Base-by-base conservation (phyloP, 129 eudicot genomes). In the Apium graveolens region DNA sequence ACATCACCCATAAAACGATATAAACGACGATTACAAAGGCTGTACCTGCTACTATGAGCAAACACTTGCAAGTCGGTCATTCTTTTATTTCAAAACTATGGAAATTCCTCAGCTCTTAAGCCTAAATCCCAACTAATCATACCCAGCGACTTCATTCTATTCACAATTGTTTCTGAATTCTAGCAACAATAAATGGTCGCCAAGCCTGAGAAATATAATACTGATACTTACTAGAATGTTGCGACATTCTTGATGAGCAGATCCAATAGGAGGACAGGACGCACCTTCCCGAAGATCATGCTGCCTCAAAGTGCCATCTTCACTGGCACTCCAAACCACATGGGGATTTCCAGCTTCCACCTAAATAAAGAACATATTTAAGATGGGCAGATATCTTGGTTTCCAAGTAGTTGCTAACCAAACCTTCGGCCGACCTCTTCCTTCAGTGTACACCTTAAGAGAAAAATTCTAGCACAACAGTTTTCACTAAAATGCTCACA, bases 321-420 rank as follows among this genome's bases (percentile, higher is more conserved):
- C 98, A 75, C 98, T 91, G 53, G 98, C 98, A 90, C 98, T 95
- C 98, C 98, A 95, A 27, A 95, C 93, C 82, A 95, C 82, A 87
- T 87, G 87, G 18, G 98, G 98, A 77, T 95, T 95, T 72, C 98
- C 98, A 73, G 86, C 86, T 86, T 95, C 98, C 81, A 95, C 98
- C 98, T 94, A 79, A 76, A 82, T 84, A 35, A 31, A 35, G 44
- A 41, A 73, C 44, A 79, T 32, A 74, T 45, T 66, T 38, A 55
- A 55, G 51, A 53, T 78, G 32, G 6, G 60, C 17, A 37, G 0
- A 20, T 43, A 57, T 20, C 21, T 72, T 70, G 29, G 21, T 27
- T 60, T 34, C 10, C 29, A 37, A 21, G n/a, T 37, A 35, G 32
- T 21, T 1, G 46, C 35, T 8, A 77, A 21, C 70, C 26, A 70